Evolutionary conservation across 768 basidiomycete genomes (phyloP), one percentile per base, ranked within the genome.

Genomic region (Calocera cornea): DNA sequence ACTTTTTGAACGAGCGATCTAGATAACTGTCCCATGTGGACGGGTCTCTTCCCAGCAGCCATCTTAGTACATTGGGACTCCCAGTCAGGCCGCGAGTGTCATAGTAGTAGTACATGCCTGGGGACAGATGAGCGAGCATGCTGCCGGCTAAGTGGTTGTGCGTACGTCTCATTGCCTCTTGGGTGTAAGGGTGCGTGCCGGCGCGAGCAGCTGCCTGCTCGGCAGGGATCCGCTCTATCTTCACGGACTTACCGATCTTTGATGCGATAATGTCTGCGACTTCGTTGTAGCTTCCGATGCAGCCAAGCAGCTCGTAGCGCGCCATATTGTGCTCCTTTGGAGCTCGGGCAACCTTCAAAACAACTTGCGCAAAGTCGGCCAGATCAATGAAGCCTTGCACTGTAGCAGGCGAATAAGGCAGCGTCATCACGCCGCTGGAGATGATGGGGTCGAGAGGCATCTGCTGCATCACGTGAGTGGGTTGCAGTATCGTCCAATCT

Each of bases 311-410:
- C 66, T 78, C 77, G 69, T 78, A 78, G n/a, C 74, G 69, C 17
- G 77, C 77, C 50, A 71, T 74, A 64, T 74, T 72, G 68, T 78
- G 78, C 34, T 68, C 67, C 17, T 69, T 69, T 2, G 76, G 73
- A 40, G 73, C 70, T 24, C 74, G 71, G 34, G 78, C 68, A 64
- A 78, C 74, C 16, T 71, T 68, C 2, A 70, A 71, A 2, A 74
- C 73, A 47, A 75, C 72, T 2, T 70, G 70, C 1, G 72, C 75
- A 16, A 78, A 71, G 69, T 78, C 77, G 7, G 60, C 47, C 41
- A 78, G 70, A 64, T 78, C 77, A 38, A 78, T 71, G 63, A 77
- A 78, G 34, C 78, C 78, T 65, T 77, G 76, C 22, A 73, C 70
- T 29, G 73, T 71, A 1, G 65, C 68, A 0, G 73, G 71, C 1